These are phyloP conservation scores for Amanita pseudoporphyria DNA, from an alignment of 768 basidiomycete species.

Conservation along the genomic window DNA sequence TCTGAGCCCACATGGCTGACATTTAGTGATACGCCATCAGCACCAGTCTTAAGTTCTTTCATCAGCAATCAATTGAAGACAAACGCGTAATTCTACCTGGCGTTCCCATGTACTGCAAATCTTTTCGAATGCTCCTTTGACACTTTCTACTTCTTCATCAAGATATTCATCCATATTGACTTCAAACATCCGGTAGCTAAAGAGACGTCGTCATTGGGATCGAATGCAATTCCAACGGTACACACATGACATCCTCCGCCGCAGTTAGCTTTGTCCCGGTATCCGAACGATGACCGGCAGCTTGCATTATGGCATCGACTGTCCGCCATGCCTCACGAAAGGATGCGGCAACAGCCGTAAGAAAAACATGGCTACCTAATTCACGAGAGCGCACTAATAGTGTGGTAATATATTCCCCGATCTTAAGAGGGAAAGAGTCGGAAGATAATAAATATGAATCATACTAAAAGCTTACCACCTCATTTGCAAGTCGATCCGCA, in stretches of 20 bases:
- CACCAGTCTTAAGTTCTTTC: background rate
- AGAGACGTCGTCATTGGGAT: slow-evolving; percentile 6
- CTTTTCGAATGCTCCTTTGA: slow-evolving; percentile 62
- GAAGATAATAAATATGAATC: slow-evolving; percentile 1
- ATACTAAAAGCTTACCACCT: slow-evolving; percentile 51
- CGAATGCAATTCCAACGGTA: slow-evolving; percentile 10
- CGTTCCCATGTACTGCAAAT: slow-evolving; percentile 78
- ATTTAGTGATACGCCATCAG: background rate
- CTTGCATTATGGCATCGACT: slow-evolving; percentile 63
- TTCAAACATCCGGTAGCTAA: slow-evolving; percentile 91
- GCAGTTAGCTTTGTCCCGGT: slow-evolving; percentile 35
- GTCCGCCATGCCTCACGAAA: slow-evolving; percentile 86
- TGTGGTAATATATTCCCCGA: slow-evolving; percentile 79
- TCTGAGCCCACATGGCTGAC: slow-evolving; percentile 12
- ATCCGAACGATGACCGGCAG: slow-evolving; percentile 33
- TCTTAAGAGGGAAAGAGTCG: slow-evolving; percentile 20
- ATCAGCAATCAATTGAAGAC: background rate
- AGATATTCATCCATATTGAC: slow-evolving; percentile 96
- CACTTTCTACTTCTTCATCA: slow-evolving; percentile 81
- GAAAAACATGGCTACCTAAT: slow-evolving; percentile 58
- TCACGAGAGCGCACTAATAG: slow-evolving; percentile 72
- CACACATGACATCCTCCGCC: slow-evolving; percentile 81
- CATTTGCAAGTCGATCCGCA: slow-evolving; percentile 72
- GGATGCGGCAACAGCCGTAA: slow-evolving; percentile 82
- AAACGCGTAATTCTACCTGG: slow-evolving; percentile 35